Evolutionary conservation across 805 yeast species (phyloP), one percentile per base, ranked within the genome.

Genomic region (Ogataea naganishii): DNA sequence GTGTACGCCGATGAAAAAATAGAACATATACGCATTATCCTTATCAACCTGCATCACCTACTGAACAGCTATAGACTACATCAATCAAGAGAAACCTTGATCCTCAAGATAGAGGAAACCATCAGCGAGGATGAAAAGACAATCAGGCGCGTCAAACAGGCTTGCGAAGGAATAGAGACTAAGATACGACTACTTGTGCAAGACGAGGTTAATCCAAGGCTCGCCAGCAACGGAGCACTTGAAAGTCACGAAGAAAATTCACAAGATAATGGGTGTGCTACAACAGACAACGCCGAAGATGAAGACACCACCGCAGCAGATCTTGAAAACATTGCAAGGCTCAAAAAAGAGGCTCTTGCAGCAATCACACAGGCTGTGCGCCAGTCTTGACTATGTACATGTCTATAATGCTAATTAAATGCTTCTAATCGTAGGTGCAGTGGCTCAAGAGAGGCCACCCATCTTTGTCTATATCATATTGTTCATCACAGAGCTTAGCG

Each of bases 11-110:
- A 56, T 27, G 52, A 56, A 5, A 81, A 84, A 44, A 72, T 86
- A 17, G 95, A 86, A 39, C 75, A 84, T 40, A 72, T 92, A 22
- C 72, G 94, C 38, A 67, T 80, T 10, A 75, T 89, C 8, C 60
- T 92, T 30, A 80, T 89, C 48, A 92, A 92, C 48, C 76, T 92
- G 39, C 96, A 92, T 51, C 97, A 92, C 52, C 60, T 92, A 21
- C 59, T 92, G 35, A 92, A 92, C 51, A 86, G 88, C 30, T 92
- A 92, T 55, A 65, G 98, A 37, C 92, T 96, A 3, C 97, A 92
- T 54, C 98, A 92, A 50, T 80, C 95, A 3, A 66, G 96, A 30
- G 98, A 92, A 46, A 78, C 88, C 29, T 62, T 92, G 39, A 83
- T 86, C 24, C 64, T 84, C 64, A 61, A 81, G 46, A 71, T 89